phyloP scores from a whole-genome alignment of 139 green algal genomes.

The Pleodorina starrii region DNA sequence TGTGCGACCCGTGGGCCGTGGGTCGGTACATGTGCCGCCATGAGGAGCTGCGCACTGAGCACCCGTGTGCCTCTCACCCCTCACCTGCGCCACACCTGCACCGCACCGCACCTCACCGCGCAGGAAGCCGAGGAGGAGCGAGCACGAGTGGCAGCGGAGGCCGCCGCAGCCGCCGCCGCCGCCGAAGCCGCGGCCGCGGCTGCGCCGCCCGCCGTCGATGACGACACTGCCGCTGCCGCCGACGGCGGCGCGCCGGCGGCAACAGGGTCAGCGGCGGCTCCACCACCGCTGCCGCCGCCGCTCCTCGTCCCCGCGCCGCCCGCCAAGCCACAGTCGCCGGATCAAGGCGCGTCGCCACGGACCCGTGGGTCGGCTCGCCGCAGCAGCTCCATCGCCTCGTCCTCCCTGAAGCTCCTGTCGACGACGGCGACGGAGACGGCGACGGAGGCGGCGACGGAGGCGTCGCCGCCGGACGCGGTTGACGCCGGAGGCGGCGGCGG shows the following conservation, averaged over 20 bases:
- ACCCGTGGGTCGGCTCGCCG: background rate
- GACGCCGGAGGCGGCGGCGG: background rate
- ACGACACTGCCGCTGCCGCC: background rate
- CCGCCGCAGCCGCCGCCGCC: background rate
- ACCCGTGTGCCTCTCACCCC: too few species aligned
- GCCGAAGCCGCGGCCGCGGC: background rate
- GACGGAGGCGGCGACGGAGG: too few species aligned
- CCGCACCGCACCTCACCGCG: too few species aligned
- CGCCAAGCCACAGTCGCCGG: background rate
- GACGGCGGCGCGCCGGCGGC: too few species aligned
- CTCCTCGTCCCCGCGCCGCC: background rate
- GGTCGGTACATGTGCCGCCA: too few species aligned
- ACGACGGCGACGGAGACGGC: too few species aligned
- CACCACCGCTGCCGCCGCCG: background rate
- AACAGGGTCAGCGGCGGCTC: too few species aligned
- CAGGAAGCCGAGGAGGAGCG: constrained; percentile 5
- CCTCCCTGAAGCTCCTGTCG: background rate
- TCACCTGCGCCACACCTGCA: too few species aligned
- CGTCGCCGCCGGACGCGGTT: too few species aligned
- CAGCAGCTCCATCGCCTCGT: constrained; percentile 3
- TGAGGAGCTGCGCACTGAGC: too few species aligned
- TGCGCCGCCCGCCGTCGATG: background rate
- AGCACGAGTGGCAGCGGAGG: background rate
- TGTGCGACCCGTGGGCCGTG: too few species aligned
- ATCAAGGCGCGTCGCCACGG: background rate